Conservation (phyloP, 148 eudicot species). For the Dysphania ambrosioides region DNA sequence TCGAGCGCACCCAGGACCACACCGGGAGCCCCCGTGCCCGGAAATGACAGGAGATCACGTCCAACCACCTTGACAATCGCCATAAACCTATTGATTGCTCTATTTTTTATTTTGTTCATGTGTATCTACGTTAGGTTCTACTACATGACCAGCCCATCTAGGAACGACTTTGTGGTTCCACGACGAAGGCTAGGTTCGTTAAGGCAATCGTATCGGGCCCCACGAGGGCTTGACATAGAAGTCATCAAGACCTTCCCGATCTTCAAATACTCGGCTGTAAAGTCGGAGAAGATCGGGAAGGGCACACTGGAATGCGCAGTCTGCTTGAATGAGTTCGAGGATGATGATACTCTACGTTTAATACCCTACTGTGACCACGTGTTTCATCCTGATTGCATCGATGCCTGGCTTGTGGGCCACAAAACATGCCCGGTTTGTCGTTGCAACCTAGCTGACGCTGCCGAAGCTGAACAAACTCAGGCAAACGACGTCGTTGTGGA, state of each 20-base stretch:
- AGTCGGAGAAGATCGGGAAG: conserved; percentile 34
- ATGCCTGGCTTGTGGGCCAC: conserved; percentile 38
- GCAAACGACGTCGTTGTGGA: conserved; percentile 9
- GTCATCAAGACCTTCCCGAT: conserved; percentile 42
- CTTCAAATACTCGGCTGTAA: conserved; percentile 34
- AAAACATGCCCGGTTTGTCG: conserved; percentile 49
- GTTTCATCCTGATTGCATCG: conserved; percentile 52
- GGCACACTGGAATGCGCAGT: conserved; percentile 53
- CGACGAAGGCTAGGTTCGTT: conserved; percentile 26
- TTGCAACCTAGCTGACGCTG: conserved; percentile 12
- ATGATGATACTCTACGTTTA: conserved; percentile 43
- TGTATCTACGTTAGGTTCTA: conserved; percentile 56
- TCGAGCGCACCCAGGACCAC: not conserved
- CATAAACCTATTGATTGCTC: conserved; percentile 16
- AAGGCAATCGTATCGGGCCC: conserved; percentile 19
- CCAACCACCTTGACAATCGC: not conserved
- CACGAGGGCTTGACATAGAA: conserved; percentile 36
- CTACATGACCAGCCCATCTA: conserved; percentile 28
- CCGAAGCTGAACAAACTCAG: not conserved
- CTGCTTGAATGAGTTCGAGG: conserved; percentile 52
- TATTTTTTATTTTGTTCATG: conserved; percentile 60
- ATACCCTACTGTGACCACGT: conserved; percentile 54
- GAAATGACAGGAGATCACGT: not conserved
- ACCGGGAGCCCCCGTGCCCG: not conserved
- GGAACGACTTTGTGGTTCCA: not conserved